Evolutionary conservation across 768 basidiomycete genomes (phyloP), one percentile per base, ranked within the genome.

Genomic region (Saitozyma podzolica): DNA sequence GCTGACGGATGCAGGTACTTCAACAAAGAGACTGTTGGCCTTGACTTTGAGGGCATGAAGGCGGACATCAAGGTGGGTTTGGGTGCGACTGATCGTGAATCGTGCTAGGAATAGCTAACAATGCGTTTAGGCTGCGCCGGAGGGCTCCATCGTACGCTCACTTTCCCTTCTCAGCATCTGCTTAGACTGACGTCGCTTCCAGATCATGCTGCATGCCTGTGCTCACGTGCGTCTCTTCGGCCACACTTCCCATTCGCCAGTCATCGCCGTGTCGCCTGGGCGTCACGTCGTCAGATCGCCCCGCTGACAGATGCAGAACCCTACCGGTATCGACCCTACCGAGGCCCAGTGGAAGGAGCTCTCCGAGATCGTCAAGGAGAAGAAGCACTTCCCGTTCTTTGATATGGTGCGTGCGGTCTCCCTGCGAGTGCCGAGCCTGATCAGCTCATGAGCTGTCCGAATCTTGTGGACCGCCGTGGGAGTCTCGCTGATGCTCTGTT

Each of bases 311-410:
- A 29, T 17, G n/a, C 92, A 98, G 84, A 99, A 99, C 82, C 95
- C 95, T n/a, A 98, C 95, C 2, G 95, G 96, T 65, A 86, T 98
- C 68, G 96, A 99, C 82, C 94, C 92, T 40, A 96, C 94, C 9
- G 86, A 84, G 19, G 88, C 87, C 54, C 93, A 99, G 82, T 99
- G 96, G 96, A 85, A 84, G 64, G 86, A 90, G 78, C 87, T 99
- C 65, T 92, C 90, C 49, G 85, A 92, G 72, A 83, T 98, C 63
- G 81, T 95, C 70, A 87, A 90, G 75, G 69, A 92, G 83, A 91
- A 86, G 83, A 86, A 87, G 67, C 85, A 95, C 71, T 95, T 97
- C 87, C 90, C 95, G 56, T 92, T 97, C 87, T 97, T 98, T 80
- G 96, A 99, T 82, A 97, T 97, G 93, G 78, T 73, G 10, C 55